Evolutionary conservation across 176 grass and related monocot genomes (phyloP).

Genomic region (Zoysia pacifica): DNA sequence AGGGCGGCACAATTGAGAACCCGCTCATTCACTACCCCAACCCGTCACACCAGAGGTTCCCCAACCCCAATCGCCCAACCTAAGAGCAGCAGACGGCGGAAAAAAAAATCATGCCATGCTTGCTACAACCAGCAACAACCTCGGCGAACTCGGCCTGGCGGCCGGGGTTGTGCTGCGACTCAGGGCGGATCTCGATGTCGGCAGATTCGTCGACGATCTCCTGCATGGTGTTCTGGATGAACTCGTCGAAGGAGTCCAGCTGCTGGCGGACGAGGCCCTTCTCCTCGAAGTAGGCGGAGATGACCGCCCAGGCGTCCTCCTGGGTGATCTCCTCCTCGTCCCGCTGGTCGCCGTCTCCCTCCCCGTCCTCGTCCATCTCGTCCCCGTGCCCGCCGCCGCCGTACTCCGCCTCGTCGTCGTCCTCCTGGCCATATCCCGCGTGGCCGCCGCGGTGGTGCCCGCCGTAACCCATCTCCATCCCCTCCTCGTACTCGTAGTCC

Average conservation of each 20-base stretch:
- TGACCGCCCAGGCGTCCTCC: slow-evolving; percentile 96
- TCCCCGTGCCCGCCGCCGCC: slow-evolving; percentile 39
- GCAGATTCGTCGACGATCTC: slow-evolving; percentile 95
- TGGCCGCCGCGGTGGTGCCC: slow-evolving; percentile 43
- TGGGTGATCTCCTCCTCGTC: slow-evolving; percentile 92
- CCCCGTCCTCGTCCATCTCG: slow-evolving; percentile 62
- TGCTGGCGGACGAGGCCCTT: slow-evolving; percentile 96
- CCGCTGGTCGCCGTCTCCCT: slow-evolving; percentile 34
- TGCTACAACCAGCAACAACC: slow-evolving; percentile 44
- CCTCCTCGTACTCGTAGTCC: slow-evolving; percentile 65
- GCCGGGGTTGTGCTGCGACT: slow-evolving; percentile 97
- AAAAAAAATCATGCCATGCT: slow-evolving; percentile 42
- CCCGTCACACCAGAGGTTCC: slow-evolving; percentile 18
- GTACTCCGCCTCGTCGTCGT: slow-evolving; percentile 38
- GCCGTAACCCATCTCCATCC: slow-evolving; percentile 56
- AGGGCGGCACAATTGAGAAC: background rate
- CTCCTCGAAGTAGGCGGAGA: slow-evolving; percentile 98
- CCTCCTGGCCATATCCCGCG: slow-evolving; percentile 49
- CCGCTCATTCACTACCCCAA: background rate
- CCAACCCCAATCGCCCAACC: slow-evolving; percentile 27
- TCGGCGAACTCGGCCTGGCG: slow-evolving; percentile 93
- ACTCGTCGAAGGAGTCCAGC: slow-evolving; percentile 96
- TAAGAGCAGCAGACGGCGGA: slow-evolving; percentile 36
- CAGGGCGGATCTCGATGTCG: slow-evolving; percentile 92
- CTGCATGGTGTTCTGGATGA: slow-evolving; percentile 98